A percentile compares a stretch with the other conserved stretches of the same genome.
phyloP scores from a whole-genome alignment of 495 filamentous ascomycete species.

The Aspergillus nanangensis region DNA sequence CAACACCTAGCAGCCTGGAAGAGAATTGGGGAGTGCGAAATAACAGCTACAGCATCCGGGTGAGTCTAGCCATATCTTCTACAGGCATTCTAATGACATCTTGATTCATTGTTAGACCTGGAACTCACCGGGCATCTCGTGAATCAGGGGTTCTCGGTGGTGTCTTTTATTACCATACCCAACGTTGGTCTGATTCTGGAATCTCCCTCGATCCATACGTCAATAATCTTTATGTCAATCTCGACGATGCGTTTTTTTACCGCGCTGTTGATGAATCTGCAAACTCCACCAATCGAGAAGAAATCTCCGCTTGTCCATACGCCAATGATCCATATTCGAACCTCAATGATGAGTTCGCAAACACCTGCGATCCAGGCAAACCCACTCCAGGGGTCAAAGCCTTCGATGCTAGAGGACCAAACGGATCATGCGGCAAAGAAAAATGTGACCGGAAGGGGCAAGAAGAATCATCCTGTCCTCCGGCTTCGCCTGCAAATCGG shows the following conservation, averaged over 20 bases:
- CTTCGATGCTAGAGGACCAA: background rate
- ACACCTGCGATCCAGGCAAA: background rate
- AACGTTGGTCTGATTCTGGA: background rate
- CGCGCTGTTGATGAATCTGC: background rate
- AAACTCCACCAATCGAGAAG: background rate
- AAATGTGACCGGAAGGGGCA: background rate
- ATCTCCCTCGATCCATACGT: background rate
- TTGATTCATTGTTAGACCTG: background rate
- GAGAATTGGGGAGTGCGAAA: background rate
- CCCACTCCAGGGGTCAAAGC: background rate
- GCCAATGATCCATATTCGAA: background rate
- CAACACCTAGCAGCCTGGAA: background rate
- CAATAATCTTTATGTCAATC: background rate
- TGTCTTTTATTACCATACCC: background rate
- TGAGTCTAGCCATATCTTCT: background rate
- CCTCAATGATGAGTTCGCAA: background rate
- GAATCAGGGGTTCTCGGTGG: background rate
- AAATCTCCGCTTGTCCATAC: background rate
- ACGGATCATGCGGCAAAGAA: background rate
- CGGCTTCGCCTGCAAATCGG: background rate
- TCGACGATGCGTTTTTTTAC: background rate
- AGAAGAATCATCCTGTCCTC: background rate
- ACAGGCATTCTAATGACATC: background rate
- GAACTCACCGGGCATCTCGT: background rate
- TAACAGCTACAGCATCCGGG: background rate